Evolutionary conservation across 495 filamentous ascomycete species (phyloP).

Genomic region (Xeromyces bisporus): DNA sequence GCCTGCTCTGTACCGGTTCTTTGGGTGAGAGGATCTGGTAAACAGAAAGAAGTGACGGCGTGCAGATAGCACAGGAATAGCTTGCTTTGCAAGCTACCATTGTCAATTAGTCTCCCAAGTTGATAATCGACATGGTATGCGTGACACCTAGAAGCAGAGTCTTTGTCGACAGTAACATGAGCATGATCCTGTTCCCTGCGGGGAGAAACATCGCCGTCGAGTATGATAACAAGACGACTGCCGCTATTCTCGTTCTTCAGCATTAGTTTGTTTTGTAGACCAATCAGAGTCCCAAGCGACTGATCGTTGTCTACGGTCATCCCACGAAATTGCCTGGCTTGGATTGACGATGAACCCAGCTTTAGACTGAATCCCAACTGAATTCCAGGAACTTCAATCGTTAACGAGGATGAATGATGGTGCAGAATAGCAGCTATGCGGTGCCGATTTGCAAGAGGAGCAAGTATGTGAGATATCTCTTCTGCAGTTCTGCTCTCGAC

Average conservation of each 20-base stretch:
- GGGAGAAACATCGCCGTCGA: slow-evolving; percentile 15
- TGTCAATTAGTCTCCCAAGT: slow-evolving; percentile 32
- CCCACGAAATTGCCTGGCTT: slow-evolving; percentile 34
- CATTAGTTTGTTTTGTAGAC: slow-evolving; percentile 37
- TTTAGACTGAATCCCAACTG: slow-evolving; percentile 32
- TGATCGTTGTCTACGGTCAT: slow-evolving; percentile 38
- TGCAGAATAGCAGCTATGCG: slow-evolving; percentile 12
- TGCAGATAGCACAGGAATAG: slow-evolving; percentile 40
- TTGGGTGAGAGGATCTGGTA: slow-evolving; percentile 39
- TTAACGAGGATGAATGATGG: slow-evolving; percentile 6
- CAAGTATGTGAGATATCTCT: slow-evolving; percentile 16
- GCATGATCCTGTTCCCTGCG: slow-evolving; percentile 17
- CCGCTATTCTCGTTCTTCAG: slow-evolving; percentile 18
- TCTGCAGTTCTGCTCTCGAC: slow-evolving; percentile 14
- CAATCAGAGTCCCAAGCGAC: slow-evolving; percentile 31
- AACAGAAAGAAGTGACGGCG: slow-evolving; percentile 40
- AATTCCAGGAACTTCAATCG: slow-evolving; percentile 31
- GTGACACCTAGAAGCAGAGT: slow-evolving; percentile 9
- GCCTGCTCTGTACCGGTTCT: slow-evolving; percentile 47
- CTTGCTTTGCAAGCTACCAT: slow-evolving; percentile 36
- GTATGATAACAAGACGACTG: slow-evolving; percentile 32
- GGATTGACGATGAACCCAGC: slow-evolving; percentile 11
- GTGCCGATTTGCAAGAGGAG: slow-evolving; percentile 18
- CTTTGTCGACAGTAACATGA: slow-evolving; percentile 17
- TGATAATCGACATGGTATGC: slow-evolving; percentile 32